Conservation (phyloP, 202 grass and related monocot genomes). For the Hordeum pubiflorum region DNA sequence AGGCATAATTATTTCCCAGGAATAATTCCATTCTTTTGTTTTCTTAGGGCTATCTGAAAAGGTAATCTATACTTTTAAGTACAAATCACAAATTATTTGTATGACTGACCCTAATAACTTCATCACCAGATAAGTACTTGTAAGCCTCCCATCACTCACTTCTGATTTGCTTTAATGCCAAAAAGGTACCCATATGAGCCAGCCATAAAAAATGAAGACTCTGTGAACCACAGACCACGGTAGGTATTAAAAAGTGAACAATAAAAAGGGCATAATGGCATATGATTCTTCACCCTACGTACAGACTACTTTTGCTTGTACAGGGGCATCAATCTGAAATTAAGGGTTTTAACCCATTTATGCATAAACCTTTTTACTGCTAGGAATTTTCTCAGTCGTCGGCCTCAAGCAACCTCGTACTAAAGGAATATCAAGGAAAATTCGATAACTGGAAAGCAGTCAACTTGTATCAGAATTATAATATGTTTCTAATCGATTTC, state of each 20-base stretch:
- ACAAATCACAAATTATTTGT: constrained; percentile 4
- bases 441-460: background rate
- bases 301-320: background rate
- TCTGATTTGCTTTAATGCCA: background rate
- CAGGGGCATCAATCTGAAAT: constrained; percentile 6
- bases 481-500: background rate
- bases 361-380: constrained; percentile 10
- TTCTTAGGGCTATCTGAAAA: constrained; percentile 26
- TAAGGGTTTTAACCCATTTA: background rate
- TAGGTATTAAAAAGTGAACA: constrained; percentile 19
- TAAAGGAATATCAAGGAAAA: background rate
- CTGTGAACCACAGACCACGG: constrained; percentile 20
- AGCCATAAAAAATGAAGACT: background rate
- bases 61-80: constrained; percentile 18
- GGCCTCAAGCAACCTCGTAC: background rate
- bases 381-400: constrained; percentile 5
- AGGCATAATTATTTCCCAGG: background rate
- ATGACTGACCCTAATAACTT: constrained; percentile 6
- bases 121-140: background rate
- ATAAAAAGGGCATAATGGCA: constrained; percentile 15
- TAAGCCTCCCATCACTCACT: background rate
- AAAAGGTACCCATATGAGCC: background rate
- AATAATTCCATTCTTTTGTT: background rate
- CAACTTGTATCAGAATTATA: background rate
- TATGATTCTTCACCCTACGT: constrained; percentile 4